Evolutionary conservation across 2,329 filamentous ascomycete genomes (phyloP), one percentile per base, ranked within the genome.

Genomic region (Eutypella sp.): DNA sequence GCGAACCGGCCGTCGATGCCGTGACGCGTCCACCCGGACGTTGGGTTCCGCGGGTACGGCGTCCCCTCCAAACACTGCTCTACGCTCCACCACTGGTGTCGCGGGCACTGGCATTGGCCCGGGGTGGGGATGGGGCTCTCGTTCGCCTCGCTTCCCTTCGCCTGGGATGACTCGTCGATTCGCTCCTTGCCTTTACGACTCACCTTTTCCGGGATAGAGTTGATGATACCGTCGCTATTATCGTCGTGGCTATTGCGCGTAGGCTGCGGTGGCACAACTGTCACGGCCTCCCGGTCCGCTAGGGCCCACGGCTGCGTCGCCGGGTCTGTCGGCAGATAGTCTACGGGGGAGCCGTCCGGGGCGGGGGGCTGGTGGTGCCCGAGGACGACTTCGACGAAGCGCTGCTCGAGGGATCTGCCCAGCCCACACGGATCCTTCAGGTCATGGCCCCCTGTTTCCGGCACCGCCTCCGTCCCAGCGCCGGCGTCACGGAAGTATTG

Each of bases 361-460:
- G 57, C 53, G 19, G 57, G 51, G 2, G 69, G 68, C 47, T 74
- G 71, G 39, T 57, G 50, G 27, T 70, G 54, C 23, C 71, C 71
- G 48, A 57, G 64, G 27, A 65, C 66, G 4, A 73, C 68, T 50
- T 74, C 71, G 44, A 74, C 70, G 47, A 74, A 74, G 41, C 71
- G 70, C 55, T 73, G 68, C 19, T 69, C 68, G 18, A 74, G 45
- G 45, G 59, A 63, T 34, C 71, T 65, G 10, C 61, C 61, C 20
- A 71, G 61, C 2, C 66, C 63, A 43, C 67, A 66, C 6, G 71
- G 71, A 48, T 75, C 72, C 22, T 56, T 50, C 31, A 71, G 54
- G 53, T 74, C 71, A 44, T 72, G 70, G n/a, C n/a, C n/a, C n/a
- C n/a, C n/a, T n/a, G n/a, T n/a, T n/a, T n/a, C n/a, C n/a, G n/a